Evolutionary conservation across 2,329 filamentous ascomycete genomes (phyloP).

Genomic region (Penicillium decumbens): DNA sequence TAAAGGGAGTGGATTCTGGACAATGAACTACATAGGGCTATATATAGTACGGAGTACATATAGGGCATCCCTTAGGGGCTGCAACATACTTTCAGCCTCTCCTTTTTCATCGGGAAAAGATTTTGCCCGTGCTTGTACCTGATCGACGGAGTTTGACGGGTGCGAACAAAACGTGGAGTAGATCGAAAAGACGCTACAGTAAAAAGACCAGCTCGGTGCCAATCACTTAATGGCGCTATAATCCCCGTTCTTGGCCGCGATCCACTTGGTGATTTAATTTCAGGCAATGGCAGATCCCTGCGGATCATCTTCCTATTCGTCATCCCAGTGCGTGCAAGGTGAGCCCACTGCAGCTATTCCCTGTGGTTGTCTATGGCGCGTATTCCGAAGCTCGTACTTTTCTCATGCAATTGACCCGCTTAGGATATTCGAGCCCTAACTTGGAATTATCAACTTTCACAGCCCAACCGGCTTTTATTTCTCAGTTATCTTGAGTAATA

Average conservation of each 20-base stretch:
- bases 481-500: no score
- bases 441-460: no score
- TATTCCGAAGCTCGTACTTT: neutral
- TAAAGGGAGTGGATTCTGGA: neutral
- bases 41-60: no score
- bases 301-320: conserved; percentile 11
- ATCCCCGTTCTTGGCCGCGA: neutral
- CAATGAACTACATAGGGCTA: neutral
- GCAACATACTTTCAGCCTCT: conserved; percentile 1
- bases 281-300: conserved; percentile 9
- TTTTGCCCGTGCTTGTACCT: conserved; percentile 8
- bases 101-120: neutral
- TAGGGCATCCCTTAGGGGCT: neutral
- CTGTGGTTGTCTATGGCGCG: neutral
- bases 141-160: conserved; percentile 22
- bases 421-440: no score
- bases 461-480: no score
- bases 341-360: conserved; percentile 8
- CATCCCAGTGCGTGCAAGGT: conserved; percentile 12
- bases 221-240: conserved; percentile 1
- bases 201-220: conserved; percentile 2
- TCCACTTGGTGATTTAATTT: conserved; percentile 1
- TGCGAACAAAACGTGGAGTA: conserved; percentile 10
- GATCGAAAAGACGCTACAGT: conserved; percentile 9
- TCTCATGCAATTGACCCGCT: no score